A percentile compares a stretch with the other conserved stretches of the same genome.
These are phyloP conservation scores for Phytophthora syringae DNA, from an alignment of 352 stramenopile species.

Conservation along the genomic window DNA sequence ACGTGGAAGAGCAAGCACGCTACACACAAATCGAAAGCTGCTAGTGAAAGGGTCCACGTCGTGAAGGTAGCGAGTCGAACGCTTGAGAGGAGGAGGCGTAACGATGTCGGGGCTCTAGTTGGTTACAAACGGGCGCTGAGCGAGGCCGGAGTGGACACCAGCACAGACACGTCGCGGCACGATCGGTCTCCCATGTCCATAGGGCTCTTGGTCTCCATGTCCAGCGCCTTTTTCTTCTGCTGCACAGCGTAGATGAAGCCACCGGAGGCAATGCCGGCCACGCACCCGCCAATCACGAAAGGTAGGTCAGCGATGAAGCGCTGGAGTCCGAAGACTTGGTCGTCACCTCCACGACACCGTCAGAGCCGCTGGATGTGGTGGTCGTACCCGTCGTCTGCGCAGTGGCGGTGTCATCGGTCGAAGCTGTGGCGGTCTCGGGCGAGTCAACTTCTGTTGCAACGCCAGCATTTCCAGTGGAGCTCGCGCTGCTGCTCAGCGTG, in stretches of 20 bases:
- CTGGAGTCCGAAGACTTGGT: constrained; percentile 47
- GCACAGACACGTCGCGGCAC: constrained; percentile 41
- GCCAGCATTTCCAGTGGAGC: constrained; percentile 27
- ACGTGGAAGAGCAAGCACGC: constrained; percentile 30
- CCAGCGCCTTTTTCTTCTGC: constrained; percentile 59
- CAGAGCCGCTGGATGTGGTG: constrained; percentile 25
- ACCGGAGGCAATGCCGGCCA: constrained; percentile 41
- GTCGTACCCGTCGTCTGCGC: constrained; percentile 28
- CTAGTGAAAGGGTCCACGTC: constrained; percentile 27
- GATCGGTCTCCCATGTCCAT: constrained; percentile 32
- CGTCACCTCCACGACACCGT: constrained; percentile 44
- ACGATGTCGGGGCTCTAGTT: constrained; percentile 9
- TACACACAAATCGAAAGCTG: constrained; percentile 12
- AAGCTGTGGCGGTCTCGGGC: constrained; percentile 12
- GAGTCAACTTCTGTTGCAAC: constrained; percentile 23
- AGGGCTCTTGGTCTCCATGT: constrained; percentile 51
- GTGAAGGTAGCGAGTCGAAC: constrained; percentile 31
- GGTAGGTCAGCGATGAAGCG: constrained; percentile 37
- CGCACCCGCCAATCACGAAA: constrained; percentile 43
- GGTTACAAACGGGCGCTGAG: constrained; percentile 25
- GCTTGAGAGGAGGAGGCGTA: constrained; percentile 17
- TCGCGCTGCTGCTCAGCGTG: constrained; percentile 33
- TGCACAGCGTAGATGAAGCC: constrained; percentile 55
- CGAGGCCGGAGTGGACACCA: constrained; percentile 40
- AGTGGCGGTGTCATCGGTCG: constrained; percentile 12